phyloP scores from a whole-genome alignment of 1,284 basidiomycete species.

The Pisolithus thermaeus region DNA sequence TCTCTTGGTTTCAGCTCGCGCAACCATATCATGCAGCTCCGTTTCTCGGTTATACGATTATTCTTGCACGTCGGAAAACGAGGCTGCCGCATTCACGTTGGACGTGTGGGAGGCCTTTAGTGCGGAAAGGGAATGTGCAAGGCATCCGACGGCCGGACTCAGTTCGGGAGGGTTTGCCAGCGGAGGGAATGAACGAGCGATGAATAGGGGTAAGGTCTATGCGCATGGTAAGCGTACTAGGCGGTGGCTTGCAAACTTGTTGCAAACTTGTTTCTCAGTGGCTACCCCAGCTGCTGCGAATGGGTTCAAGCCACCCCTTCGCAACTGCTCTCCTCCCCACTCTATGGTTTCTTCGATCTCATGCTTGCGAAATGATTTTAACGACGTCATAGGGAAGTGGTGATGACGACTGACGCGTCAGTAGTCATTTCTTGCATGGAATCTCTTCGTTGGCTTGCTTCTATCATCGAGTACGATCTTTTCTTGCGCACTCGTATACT shows the following conservation, averaged over 20 bases:
- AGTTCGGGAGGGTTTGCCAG: constrained; percentile 54
- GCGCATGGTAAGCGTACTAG: constrained; percentile 49
- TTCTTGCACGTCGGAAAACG: constrained; percentile 62
- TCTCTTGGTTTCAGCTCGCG: constrained; percentile 73
- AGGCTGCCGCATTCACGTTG: constrained; percentile 55
- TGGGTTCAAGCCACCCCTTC: constrained; percentile 60
- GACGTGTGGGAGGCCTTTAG: constrained; percentile 67
- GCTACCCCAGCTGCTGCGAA: constrained; percentile 23
- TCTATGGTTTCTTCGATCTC: constrained; percentile 88
- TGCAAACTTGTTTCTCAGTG: no score
- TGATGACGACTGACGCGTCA: constrained; percentile 58
- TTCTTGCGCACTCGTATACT: constrained; percentile 86
- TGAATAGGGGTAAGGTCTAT: constrained; percentile 7
- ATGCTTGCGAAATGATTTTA: constrained; percentile 43
- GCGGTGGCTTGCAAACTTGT: constrained; percentile 65
- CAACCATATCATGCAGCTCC: constrained; percentile 80
- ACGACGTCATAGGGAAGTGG: constrained; percentile 2
- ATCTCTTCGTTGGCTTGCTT: constrained; percentile 65
- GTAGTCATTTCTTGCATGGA: constrained; percentile 84
- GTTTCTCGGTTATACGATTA: constrained; percentile 71
- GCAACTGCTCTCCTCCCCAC: constrained; percentile 87
- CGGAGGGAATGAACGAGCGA: constrained; percentile 48
- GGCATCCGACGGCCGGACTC: constrained; percentile 47
- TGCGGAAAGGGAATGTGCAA: constrained; percentile 59
- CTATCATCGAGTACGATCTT: constrained; percentile 73